These are phyloP conservation scores for Penicillium corylophilum DNA, from an alignment of 2,329 filamentous ascomycete genomes.

Conservation along the genomic window DNA sequence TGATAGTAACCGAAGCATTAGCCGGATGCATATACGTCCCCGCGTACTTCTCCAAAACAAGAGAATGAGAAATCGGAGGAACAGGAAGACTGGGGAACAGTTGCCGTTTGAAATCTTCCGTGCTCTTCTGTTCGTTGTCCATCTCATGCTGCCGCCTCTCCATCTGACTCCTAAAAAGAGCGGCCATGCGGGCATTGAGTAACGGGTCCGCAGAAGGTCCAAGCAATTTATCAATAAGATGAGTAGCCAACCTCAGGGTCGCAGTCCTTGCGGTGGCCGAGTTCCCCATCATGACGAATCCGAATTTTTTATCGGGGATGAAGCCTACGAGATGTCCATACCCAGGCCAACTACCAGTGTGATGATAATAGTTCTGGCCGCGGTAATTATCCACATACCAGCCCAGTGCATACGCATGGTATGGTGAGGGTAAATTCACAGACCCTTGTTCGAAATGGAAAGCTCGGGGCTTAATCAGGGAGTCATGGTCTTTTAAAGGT, in stretches of 20 bases:
- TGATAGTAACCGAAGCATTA: constrained; percentile 6
- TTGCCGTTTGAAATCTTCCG: constrained; percentile 1
- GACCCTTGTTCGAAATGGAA: constrained; percentile 6
- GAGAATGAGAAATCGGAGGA: constrained; percentile 6
- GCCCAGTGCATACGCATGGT: constrained; percentile 23
- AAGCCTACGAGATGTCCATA: constrained; percentile 25
- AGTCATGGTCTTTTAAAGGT: constrained; percentile 19
- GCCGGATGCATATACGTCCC: constrained; percentile 17
- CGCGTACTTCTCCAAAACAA: constrained; percentile 15
- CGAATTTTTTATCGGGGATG: constrained; percentile 21
- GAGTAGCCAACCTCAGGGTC: constrained; percentile 1
- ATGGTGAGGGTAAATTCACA: constrained; percentile 10
- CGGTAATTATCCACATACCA: constrained; percentile 25
- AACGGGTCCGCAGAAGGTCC: constrained; percentile 3
- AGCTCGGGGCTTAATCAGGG: constrained; percentile 13
- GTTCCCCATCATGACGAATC: constrained; percentile 27
- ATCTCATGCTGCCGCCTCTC: neutral
- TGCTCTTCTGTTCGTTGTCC: neutral
- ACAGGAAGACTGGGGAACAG: constrained; percentile 14
- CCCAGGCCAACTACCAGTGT: constrained; percentile 24
- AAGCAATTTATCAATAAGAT: constrained; percentile 15
- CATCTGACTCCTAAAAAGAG: constrained; percentile 2
- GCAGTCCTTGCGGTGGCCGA: neutral
- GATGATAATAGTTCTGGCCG: constrained; percentile 21
- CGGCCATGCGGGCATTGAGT: constrained; percentile 4